Base-by-base conservation (phyloP, 306 rosid species). In the Dicorynia guianensis region DNA sequence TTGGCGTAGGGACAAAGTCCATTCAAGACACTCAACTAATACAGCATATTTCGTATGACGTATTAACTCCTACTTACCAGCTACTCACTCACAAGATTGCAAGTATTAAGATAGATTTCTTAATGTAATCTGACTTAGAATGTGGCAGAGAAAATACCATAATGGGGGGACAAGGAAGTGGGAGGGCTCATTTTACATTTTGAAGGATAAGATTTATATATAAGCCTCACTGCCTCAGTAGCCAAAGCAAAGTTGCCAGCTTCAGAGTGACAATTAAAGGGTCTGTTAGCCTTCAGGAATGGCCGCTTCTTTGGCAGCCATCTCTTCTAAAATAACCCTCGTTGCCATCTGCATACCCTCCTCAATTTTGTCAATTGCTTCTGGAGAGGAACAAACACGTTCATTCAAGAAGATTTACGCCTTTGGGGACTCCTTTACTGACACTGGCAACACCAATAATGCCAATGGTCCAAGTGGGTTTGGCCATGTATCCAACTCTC, bases 381-480 rank as follows among this genome's bases (percentile, higher is more conserved):
- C 68, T 67, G 43, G 83, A 8, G 78, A 79, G 43, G 35, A 11
- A 58, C n/a, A 42, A 25, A 59, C 88, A 14, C 80, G 48, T 43
- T 86, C 89, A 62, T 95, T 95, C 80, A 82, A 90, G 59, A 89
- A 77, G 85, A 85, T 95, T 11, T 95, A 74, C 13, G 99, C 97
- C 57, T 95, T 92, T 15, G 99, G 99, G 0, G 97, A 95, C 79
- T 95, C 99, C 0, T 95, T 90, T 73, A 95, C 99, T 0, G 99
- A 95, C 93, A 95, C 99, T 0, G 99, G 99, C 69, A 95, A 95
- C 90, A 92, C 97, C 9, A 74, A 75, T 50, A 87, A 80, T 1
- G 84, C 39, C 3, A 53, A 85, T 0, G 97, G 99, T n/a, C 99
- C 99, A 3, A 79, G 71, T 14, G 90, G 97, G 1, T 95, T 95